Base-by-base conservation (phyloP, 2,329 filamentous ascomycete genomes). In the Arthrobotrys megalospora region DNA sequence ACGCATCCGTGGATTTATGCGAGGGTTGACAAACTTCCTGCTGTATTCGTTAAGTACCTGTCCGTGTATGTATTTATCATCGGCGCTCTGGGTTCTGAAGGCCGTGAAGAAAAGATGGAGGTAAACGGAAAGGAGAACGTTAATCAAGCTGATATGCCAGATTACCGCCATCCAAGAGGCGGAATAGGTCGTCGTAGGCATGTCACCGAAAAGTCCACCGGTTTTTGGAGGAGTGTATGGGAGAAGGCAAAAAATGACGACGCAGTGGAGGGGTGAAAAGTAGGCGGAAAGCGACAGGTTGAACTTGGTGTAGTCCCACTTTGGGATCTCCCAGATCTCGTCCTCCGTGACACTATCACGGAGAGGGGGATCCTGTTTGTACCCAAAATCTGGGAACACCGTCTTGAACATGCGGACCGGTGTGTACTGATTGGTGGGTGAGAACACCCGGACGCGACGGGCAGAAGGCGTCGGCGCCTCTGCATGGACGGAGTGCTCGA, bases 21-120 rank as follows among this genome's bases (percentile, higher is more conserved):
- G 89, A 1, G 96, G 96, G 82, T 96, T 93, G 0, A 99, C 96
- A 82, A 92, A 97, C 85, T 99, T 99, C 81, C 90, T 93, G 83
- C 98, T 93, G 83, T 99, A 99, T 85, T 99, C 96, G 83, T 94
- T 91, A 85, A 98, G 88, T 4, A 98, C 95, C 84, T 98, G 93
- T 81, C 92, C 93, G 81, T 97, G 93, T 75, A 99, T 92, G 55
- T 97, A 88, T 1, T 90, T 88, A 1, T 89, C 90, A 84, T 99
- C 96, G 83, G 94, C 97, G 78, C 89, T 90, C 83, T 98, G 94
- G 83, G 95, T 94, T 2, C 89, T 88, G 84, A 95, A 98, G 38
- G 88, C 90, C 1, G 88, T 88, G 77, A 92, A 91, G 62, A 98
- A 86, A 34, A 93, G 86, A 65, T 90, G 88, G 80, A 98, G 88